Percentiles rank a stretch among this genome's conserved stretches.
Conservation (phyloP, 1,284 basidiomycete genomes). For the Moniliophthora roreri region DNA sequence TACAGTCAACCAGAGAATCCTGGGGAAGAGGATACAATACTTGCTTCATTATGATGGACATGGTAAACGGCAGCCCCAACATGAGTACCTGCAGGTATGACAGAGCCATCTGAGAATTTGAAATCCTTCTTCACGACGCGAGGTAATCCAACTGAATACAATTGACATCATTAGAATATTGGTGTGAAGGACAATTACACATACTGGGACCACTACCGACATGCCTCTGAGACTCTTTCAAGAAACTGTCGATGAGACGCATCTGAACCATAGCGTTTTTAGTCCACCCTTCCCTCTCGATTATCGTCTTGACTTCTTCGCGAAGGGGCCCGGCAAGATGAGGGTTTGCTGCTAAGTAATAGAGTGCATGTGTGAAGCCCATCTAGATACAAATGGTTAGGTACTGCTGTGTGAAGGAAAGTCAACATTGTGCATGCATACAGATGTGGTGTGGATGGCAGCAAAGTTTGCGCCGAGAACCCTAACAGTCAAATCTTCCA, state of each 20-base stretch:
- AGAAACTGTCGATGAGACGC: constrained; percentile 41
- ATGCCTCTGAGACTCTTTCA: constrained; percentile 24
- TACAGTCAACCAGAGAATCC: background rate
- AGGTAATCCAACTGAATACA: constrained; percentile 22
- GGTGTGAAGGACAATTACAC: background rate
- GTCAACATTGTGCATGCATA: background rate
- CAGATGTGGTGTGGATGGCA: background rate
- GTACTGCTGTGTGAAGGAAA: background rate
- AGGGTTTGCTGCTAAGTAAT: constrained; percentile 37
- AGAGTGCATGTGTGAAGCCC: constrained; percentile 37
- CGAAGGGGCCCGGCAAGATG: constrained; percentile 38
- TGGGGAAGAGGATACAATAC: background rate
- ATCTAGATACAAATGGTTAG: background rate
- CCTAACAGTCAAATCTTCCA: background rate
- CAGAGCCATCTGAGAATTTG: constrained; percentile 30
- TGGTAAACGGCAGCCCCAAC: constrained; percentile 18
- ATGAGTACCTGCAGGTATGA: constrained; percentile 25
- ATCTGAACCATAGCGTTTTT: constrained; percentile 37
- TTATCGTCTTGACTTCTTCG: constrained; percentile 37
- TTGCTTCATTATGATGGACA: constrained; percentile 19
- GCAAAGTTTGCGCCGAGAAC: background rate
- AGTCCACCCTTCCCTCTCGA: constrained; percentile 40
- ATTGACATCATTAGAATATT: too few relatives aligned
- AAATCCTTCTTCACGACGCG: constrained; percentile 25
- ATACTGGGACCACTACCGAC: constrained; percentile 14